Percentiles rank a stretch among this genome's conserved stretches.
phyloP scores from a whole-genome alignment of 306 rosid genomes.

The Glycyrrhiza uralensis region DNA sequence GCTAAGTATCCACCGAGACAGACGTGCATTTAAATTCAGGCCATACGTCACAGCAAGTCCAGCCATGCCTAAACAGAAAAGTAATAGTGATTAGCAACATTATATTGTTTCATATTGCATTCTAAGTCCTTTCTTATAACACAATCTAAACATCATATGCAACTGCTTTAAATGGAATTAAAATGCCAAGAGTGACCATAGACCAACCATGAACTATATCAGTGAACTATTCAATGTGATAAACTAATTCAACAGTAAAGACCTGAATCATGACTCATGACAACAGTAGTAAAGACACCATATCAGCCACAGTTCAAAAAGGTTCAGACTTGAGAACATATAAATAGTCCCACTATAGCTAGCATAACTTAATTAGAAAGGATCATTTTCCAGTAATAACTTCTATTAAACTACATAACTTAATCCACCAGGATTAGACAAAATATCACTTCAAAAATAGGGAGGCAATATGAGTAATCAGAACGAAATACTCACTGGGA shows the following conservation, averaged over 20 bases:
- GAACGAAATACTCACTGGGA: conserved; percentile 69
- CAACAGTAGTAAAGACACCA: neutral
- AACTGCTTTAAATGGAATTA: neutral
- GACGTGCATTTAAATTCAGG: conserved; percentile 75
- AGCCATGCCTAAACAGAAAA: conserved; percentile 77
- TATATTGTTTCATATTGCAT: neutral
- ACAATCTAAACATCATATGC: conserved; percentile 20
- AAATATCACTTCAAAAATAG: neutral
- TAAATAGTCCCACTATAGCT: neutral
- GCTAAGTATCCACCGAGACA: conserved; percentile 95
- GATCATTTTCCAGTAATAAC: neutral
- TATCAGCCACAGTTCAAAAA: neutral
- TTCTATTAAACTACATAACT: neutral
- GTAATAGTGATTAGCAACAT: conserved; percentile 17
- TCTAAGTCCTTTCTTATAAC: neutral
- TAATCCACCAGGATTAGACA: neutral
- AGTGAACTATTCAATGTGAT: neutral
- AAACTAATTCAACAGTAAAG: neutral
- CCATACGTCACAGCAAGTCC: conserved; percentile 96
- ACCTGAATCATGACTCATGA: neutral
- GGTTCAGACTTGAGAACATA: neutral
- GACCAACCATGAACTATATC: neutral
- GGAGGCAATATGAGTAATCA: neutral
- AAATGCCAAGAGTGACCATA: conserved; percentile 5
- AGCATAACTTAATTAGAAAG: neutral